Conservation (phyloP, 2,329 filamentous ascomycete species). For the Fusarium vanettenii region DNA sequence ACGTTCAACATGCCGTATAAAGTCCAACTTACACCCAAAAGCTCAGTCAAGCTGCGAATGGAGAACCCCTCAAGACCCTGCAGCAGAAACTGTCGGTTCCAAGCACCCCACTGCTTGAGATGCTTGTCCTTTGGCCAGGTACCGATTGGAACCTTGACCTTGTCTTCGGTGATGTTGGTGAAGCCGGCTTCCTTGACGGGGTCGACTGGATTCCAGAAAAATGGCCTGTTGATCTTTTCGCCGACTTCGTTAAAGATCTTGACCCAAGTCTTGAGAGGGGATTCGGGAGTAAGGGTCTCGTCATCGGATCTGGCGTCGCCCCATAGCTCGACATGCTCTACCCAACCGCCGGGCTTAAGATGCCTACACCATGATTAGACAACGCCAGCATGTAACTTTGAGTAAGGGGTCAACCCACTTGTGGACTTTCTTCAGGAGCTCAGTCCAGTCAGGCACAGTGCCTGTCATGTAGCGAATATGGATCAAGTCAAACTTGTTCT, state of each 20-base stretch:
- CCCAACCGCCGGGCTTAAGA: not conserved
- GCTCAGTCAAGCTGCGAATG: constrained; percentile 1
- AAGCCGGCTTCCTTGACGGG: not conserved
- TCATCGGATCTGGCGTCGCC: not conserved
- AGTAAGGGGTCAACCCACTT: not conserved
- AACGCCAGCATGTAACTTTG: not conserved
- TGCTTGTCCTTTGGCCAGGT: not conserved
- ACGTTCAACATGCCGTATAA: not conserved
- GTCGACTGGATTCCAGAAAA: not conserved
- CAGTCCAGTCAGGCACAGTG: not conserved
- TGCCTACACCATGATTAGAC: not conserved
- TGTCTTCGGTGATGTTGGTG: not conserved
- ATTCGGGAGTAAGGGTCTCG: not conserved
- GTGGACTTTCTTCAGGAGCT: not conserved
- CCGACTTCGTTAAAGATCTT: not conserved
- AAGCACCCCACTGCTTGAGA: constrained; percentile 1
- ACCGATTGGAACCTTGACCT: not conserved
- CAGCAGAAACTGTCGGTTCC: not conserved
- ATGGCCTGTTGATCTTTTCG: not conserved
- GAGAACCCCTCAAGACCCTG: not conserved
- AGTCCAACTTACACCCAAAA: not conserved
- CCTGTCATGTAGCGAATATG: constrained; percentile 2
- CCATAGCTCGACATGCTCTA: not conserved
- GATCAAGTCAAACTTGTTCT: not conserved
- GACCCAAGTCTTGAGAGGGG: not conserved